phyloP scores from a whole-genome alignment of 352 stramenopile species.

The Phytophthora hibernalis region DNA sequence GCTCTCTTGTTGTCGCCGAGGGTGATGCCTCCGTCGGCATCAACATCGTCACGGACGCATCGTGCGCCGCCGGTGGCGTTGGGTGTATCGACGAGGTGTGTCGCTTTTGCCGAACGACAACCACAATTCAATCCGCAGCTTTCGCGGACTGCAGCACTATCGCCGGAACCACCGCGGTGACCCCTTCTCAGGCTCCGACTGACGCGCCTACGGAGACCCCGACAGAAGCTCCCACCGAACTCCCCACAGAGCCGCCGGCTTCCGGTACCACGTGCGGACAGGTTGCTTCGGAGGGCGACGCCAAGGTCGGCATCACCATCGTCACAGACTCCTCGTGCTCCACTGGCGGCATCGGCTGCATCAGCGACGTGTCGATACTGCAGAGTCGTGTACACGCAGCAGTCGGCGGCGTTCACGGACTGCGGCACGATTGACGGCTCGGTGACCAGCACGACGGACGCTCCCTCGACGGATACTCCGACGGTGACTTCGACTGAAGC shows the following conservation, averaged over 20 bases:
- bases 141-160: conserved; percentile 29
- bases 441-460: conserved; percentile 2
- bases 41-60: conserved; percentile 30
- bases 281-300: conserved; percentile 19
- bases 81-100: conserved; percentile 48
- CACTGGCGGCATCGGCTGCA: conserved; percentile 41
- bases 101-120: conserved; percentile 44
- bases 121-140: conserved; percentile 40
- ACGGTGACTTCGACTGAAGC: background rate
- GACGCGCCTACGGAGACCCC: conserved; percentile 4
- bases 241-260: conserved; percentile 9
- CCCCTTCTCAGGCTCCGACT: conserved; percentile 2
- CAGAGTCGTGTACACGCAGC: conserved; percentile 28
- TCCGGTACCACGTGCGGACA: conserved; percentile 14
- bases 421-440: conserved; percentile 22
- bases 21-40: conserved; percentile 41
- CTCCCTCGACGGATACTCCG: conserved; percentile 2
- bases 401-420: conserved; percentile 37
- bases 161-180: background rate
- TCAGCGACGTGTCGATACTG: conserved; percentile 43
- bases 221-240: conserved; percentile 5
- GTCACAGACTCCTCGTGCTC: conserved; percentile 34
- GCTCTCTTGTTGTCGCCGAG: conserved; percentile 14
- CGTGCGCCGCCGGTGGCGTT: conserved; percentile 38
- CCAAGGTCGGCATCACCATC: conserved; percentile 40